Evolutionary conservation across 768 basidiomycete species (phyloP), one percentile per base, ranked within the genome.

Genomic region (Candolleomyces eurysporus): DNA sequence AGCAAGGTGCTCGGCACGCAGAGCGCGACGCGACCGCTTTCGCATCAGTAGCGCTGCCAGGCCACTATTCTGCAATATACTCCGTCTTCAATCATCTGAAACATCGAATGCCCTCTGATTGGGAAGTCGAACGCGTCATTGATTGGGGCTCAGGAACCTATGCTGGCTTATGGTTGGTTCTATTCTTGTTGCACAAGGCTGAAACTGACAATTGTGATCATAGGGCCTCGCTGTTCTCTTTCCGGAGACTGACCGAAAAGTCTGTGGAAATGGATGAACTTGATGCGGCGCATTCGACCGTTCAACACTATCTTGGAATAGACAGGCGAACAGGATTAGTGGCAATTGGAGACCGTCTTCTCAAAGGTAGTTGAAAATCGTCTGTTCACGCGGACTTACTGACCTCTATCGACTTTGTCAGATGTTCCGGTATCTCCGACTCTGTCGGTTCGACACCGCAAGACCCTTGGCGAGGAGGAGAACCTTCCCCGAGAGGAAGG

Each of bases 81-180:
- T 78, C 89, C n/a, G 91, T 95, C 5, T 74, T 96, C 17, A 77
- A 83, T 51, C 87, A 92, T 64, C 65, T 87, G 42, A 88, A 83
- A 62, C 80, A 76, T 52, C 79, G 93, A 58, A 66, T 94, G 42
- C 87, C 84, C n/a, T 71, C 79, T 7, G 78, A 79, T n/a, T 91
- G 82, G 85, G 73, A 74, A 36, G 77, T 85, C 58, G 76, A 86
- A 30, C 81, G 76, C 39, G 76, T 96, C 11, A 77, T 94, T 46
- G 94, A 96, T 67, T 96, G 91, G 88, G 94, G 94, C 11, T 81
- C 88, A 57, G 93, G 86, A 9, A 86, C 88, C 0, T 94, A 92
- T 11, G 91, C 88, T 67, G 92, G 87, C 2, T 79, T 95, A 31
- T 96, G 94, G 94, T 94, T 67, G 42, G 80, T 66, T 57, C 8